Evolutionary conservation across 192 early-diverging fungal species (phyloP).

Genomic region (Phlyctochytrium arcticum): DNA sequence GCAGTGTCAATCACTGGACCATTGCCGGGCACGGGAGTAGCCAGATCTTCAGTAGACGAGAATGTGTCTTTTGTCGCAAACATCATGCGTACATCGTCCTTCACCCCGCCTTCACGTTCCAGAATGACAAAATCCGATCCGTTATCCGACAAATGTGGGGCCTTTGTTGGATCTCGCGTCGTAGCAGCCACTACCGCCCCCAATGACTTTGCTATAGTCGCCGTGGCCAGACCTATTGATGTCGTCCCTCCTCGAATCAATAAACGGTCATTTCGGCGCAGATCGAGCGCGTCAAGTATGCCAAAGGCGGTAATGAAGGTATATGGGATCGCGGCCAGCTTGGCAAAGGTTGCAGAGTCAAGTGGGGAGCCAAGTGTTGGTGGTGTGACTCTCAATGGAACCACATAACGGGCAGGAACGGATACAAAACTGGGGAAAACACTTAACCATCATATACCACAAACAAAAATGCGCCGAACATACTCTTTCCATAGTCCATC

Average conservation of each 20-base stretch:
- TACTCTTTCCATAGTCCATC: slow-evolving; percentile 1
- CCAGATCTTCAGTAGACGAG: not conserved
- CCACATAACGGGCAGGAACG: not conserved
- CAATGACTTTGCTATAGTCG: not conserved
- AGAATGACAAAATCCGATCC: slow-evolving; percentile 9
- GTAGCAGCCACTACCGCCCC: slow-evolving; percentile 3
- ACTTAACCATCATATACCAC: not conserved
- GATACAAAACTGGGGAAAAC: not conserved
- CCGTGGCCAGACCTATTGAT: slow-evolving; percentile 1
- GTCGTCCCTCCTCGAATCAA: slow-evolving; percentile 6
- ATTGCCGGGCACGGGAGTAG: not conserved
- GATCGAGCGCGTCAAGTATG: not conserved
- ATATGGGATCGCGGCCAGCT: slow-evolving; percentile 1
- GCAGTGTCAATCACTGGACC: not conserved
- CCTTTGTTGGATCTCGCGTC: slow-evolving; percentile 1
- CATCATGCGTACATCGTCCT: slow-evolving; percentile 7
- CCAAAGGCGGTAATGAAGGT: slow-evolving; percentile 17
- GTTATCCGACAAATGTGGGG: not conserved
- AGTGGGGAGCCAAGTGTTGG: not conserved
- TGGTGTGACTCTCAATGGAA: not conserved
- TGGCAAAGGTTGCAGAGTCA: not conserved
- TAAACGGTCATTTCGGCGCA: not conserved
- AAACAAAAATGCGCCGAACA: not conserved
- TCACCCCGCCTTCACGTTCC: slow-evolving; percentile 7
- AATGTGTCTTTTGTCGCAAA: not conserved